Evolutionary conservation across 2,329 filamentous ascomycete genomes (phyloP).

Genomic region (Calonectria naviculata): DNA sequence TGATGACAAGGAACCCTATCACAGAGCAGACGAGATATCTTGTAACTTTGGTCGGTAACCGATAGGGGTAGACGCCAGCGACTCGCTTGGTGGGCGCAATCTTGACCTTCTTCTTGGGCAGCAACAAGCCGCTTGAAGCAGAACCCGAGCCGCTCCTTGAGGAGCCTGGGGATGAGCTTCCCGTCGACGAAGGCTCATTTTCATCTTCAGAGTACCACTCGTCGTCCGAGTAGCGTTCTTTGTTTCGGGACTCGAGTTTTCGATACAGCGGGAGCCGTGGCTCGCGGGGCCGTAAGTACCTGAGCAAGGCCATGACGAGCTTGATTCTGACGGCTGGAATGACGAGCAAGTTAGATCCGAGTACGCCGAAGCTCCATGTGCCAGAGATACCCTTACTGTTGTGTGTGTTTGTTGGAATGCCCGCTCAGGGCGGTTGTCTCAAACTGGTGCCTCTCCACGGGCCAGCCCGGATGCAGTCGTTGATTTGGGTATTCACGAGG

Average conservation of each 20-base stretch:
- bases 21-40: constrained; percentile 82
- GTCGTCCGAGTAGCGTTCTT: constrained; percentile 62
- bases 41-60: constrained; percentile 78
- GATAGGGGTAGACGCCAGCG: constrained; percentile 59
- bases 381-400: constrained; percentile 15
- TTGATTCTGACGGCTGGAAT: constrained; percentile 18
- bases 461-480: not conserved
- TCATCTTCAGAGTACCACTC: constrained; percentile 60
- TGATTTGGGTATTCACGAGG: not conserved
- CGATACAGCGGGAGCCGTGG: constrained; percentile 64
- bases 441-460: not conserved
- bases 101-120: constrained; percentile 50
- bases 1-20: constrained; percentile 75
- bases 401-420: constrained; percentile 14
- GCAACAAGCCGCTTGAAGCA: constrained; percentile 52
- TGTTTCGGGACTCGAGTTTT: constrained; percentile 52
- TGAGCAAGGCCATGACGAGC: constrained; percentile 61
- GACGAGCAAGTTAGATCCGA: constrained; percentile 14
- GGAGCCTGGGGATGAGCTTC: constrained; percentile 56
- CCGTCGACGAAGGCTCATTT: constrained; percentile 52
- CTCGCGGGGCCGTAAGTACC: constrained; percentile 59
- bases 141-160: constrained; percentile 66
- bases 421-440: constrained; percentile 24
- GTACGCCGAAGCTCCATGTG: constrained; percentile 12
- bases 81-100: constrained; percentile 30